phyloP scores from a whole-genome alignment of 768 basidiomycete genomes.

The Suillus lakei region DNA sequence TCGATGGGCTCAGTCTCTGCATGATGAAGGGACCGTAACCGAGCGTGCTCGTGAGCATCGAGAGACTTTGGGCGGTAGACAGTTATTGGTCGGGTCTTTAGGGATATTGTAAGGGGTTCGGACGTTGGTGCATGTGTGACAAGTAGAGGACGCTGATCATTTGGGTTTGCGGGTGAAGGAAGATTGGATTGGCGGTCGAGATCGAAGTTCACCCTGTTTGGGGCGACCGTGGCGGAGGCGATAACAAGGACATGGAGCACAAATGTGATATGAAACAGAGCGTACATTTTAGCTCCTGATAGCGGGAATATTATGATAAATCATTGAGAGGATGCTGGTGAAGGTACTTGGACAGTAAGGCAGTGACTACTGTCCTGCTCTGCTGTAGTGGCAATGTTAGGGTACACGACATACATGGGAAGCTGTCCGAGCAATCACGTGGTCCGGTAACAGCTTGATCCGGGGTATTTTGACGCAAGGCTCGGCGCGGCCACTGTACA shows the following conservation, averaged over 20 bases:
- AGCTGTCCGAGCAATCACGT: background rate
- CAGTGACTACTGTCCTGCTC: too few relatives aligned
- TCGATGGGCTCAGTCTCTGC: constrained; percentile 55
- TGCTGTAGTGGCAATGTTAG: too few relatives aligned
- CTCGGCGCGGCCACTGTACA: too few relatives aligned
- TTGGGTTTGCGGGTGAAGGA: constrained; percentile 3
- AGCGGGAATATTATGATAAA: background rate
- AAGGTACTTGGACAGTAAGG: background rate
- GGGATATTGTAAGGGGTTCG: constrained; percentile 20
- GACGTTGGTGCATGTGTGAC: constrained; percentile 14
- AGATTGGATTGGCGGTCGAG: background rate
- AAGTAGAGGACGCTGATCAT: constrained; percentile 10
- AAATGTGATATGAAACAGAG: background rate
- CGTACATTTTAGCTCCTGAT: background rate
- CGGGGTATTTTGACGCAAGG: too few relatives aligned
- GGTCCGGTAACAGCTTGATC: background rate
- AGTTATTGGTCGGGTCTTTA: constrained; percentile 51
- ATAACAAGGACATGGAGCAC: background rate
- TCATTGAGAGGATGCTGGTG: background rate
- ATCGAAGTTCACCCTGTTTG: constrained; percentile 1
- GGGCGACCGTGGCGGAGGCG: background rate
- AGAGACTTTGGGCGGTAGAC: constrained; percentile 65
- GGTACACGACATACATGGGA: too few relatives aligned
- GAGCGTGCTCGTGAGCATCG: constrained; percentile 53
- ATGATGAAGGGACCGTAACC: constrained; percentile 53